These are phyloP conservation scores for Flueggea neowawraea DNA, from an alignment of 441 rosid genomes.

Conservation along the genomic window DNA sequence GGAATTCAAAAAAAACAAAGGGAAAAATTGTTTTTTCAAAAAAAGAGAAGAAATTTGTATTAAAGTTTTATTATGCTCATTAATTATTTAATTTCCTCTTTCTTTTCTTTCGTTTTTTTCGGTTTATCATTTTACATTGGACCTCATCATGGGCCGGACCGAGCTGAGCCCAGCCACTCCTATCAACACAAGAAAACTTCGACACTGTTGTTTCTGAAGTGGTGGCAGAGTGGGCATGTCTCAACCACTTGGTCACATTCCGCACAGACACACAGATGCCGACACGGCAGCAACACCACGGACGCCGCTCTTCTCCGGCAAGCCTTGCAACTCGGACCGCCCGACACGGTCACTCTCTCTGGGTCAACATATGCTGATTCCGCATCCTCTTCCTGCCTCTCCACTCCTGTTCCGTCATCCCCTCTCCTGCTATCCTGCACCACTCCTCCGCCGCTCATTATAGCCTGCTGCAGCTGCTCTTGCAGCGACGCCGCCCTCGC, in stretches of 20 bases:
- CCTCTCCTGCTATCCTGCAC: conserved; percentile 40
- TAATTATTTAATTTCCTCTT: neutral
- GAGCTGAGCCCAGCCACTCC: conserved; percentile 11
- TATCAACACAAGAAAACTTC: conserved; percentile 56
- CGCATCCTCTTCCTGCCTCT: conserved; percentile 74
- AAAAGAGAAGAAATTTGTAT: too few species aligned
- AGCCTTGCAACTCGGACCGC: conserved; percentile 53
- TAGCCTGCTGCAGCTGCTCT: conserved; percentile 69
- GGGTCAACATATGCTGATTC: conserved; percentile 88
- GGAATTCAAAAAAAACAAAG: conserved; percentile 6
- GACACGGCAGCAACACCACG: conserved; percentile 86
- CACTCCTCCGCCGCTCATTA: conserved; percentile 25
- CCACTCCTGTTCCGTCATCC: conserved; percentile 34
- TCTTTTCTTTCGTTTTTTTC: neutral
- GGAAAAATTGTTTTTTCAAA: conserved; percentile 11
- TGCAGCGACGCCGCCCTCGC: conserved; percentile 73
- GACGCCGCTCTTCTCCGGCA: conserved; percentile 60
- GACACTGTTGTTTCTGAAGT: conserved; percentile 57
- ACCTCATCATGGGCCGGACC: neutral
- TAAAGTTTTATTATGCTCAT: conserved; percentile 2
- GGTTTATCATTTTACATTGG: too few species aligned
- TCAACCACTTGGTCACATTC: conserved; percentile 65
- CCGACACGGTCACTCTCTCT: conserved; percentile 30
- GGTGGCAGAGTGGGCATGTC: conserved; percentile 77
- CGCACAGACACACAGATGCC: conserved; percentile 77